These are phyloP conservation scores for Acrocalymma vagum DNA, from an alignment of 2,329 filamentous ascomycete genomes.

Conservation along the genomic window DNA sequence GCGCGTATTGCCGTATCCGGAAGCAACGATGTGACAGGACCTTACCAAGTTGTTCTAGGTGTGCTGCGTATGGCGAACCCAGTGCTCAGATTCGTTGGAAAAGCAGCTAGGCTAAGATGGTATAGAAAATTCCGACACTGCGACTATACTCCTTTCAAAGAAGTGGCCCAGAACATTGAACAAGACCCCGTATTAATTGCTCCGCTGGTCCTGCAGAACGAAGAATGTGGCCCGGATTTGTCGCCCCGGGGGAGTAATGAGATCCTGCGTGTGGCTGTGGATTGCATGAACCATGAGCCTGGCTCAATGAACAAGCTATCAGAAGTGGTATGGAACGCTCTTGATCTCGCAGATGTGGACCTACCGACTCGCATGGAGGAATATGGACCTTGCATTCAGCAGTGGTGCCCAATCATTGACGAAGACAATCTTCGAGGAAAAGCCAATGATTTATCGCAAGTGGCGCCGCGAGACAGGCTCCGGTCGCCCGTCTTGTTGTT, in stretches of 20 bases:
- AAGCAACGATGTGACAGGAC: constrained; percentile 21
- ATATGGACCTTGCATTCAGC: constrained; percentile 20
- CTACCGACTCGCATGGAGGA: constrained; percentile 9
- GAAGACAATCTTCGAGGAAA: constrained; percentile 12
- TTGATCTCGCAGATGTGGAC: constrained; percentile 10
- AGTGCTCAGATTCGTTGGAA: background rate
- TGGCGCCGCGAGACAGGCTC: constrained; percentile 5
- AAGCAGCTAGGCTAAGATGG: background rate
- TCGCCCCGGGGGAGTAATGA: constrained; percentile 9
- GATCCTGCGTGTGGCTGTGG: constrained; percentile 10
- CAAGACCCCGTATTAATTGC: background rate
- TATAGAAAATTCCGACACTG: constrained; percentile 13
- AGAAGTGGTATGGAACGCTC: constrained; percentile 9
- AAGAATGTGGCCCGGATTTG: constrained; percentile 11
- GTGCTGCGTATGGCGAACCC: constrained; percentile 11
- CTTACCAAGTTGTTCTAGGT: constrained; percentile 16
- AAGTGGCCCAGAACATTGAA: constrained; percentile 1
- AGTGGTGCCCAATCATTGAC: constrained; percentile 23
- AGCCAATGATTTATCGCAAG: constrained; percentile 5
- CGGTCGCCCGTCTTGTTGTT: constrained; percentile 10
- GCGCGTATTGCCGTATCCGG: constrained; percentile 19
- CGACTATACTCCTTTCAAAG: constrained; percentile 20
- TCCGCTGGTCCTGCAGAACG: constrained; percentile 9
- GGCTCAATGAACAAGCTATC: constrained; percentile 5
- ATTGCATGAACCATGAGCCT: constrained; percentile 6